Base-by-base conservation (phyloP, 2,329 filamentous ascomycete genomes). In the Coccinonectria pachysandricola region DNA sequence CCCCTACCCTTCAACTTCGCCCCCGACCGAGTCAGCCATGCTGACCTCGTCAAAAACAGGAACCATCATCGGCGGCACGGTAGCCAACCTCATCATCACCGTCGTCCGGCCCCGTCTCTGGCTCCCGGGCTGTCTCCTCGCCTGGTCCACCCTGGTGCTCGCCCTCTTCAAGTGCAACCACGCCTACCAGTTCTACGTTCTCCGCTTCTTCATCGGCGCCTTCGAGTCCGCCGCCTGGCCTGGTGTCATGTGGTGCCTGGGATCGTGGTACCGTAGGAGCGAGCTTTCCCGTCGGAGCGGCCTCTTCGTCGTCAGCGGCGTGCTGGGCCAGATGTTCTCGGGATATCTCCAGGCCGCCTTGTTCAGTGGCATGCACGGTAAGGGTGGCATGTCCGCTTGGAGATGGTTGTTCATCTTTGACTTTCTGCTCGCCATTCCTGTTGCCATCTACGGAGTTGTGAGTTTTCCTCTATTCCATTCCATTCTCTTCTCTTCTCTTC, bases 221-320 rank as follows among this genome's bases (percentile, higher is more conserved):
- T 61, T 71, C 20, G 70, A 73, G 43, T 62, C 61, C 6, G 63
- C 65, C 1, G 70, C 70, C 23, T 68, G 64, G 23, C 68, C 70
- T 0, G 70, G 68, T 14, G 60, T 71, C 21, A 51, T 69, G 23
- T 60, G 65, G 23, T 59, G 68, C 12, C 56, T 75, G 6, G 69
- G 65, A 0, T 69, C 59, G 1, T 76, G 71, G 70, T 76, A 76
- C 41, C 65, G 68, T 33, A 65, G 60, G 24, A 60, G 62, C 8
- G 71, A 76, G 38, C 60, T 74, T 21, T 63, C 65, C 1, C 69
- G 68, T 26, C 61, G 71, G 3, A 68, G 71, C 22, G 66, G 60
- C 6, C 47, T 75, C 2, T 75, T 71, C 37, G 68, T 72, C 34
- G 66, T 69, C n/a, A 67, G 65, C 2, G 68, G 67, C 1, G 64